Percentiles rank a stretch among this genome's conserved stretches.
phyloP scores from a whole-genome alignment of 352 stramenopile species.

The Discostella stelligera region DNA sequence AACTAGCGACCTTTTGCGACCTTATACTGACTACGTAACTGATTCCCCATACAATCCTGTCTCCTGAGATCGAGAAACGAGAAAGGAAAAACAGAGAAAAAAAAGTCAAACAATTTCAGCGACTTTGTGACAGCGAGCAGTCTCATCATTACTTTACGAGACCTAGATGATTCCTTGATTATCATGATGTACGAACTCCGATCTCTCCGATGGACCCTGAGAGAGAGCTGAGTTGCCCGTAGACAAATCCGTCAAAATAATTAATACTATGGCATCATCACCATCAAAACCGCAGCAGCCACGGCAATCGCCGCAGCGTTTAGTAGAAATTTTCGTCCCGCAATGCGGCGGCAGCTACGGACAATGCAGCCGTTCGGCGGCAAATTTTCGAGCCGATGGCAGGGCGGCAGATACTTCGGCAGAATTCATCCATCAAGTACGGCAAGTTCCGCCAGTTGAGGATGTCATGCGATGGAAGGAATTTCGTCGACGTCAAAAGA shows the following conservation, averaged over 20 bases:
- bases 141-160: too few species aligned
- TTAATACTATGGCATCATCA: background rate
- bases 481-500: conserved; percentile 38
- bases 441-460: conserved; percentile 16
- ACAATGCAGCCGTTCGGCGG: background rate
- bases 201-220: too few species aligned
- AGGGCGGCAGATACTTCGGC: background rate
- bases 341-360: background rate
- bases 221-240: too few species aligned
- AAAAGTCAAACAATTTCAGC: too few species aligned
- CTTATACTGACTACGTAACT: too few species aligned
- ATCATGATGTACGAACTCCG: too few species aligned
- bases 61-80: too few species aligned
- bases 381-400: background rate
- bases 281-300: background rate
- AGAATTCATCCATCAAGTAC: background rate
- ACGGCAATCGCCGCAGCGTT: background rate
- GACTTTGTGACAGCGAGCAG: too few species aligned
- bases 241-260: background rate
- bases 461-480: conserved; percentile 51
- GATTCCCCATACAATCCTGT: too few species aligned
- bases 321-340: background rate
- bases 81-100: too few species aligned
- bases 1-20: too few species aligned
- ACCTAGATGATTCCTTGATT: too few species aligned